Conservation (phyloP, 257 asterid genomes). For the Nicotiana noctiflora region DNA sequence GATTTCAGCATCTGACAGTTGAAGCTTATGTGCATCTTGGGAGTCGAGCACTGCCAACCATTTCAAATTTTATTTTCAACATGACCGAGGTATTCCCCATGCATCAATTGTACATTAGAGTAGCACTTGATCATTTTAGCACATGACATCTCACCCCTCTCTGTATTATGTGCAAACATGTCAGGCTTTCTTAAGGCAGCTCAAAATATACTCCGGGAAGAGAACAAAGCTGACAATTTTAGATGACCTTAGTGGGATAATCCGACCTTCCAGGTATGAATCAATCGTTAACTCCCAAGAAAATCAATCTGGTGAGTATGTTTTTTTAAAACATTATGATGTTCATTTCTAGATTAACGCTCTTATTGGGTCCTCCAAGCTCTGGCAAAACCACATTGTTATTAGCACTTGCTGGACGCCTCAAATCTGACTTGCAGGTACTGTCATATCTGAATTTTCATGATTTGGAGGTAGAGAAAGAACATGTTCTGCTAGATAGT, state of each 20-base stretch:
- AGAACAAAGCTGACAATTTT: conserved; percentile 62
- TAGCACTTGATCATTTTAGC: not conserved
- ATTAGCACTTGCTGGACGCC: conserved; percentile 86
- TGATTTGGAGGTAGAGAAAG: not conserved
- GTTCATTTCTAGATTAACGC: conserved; percentile 58
- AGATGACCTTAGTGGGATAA: conserved; percentile 78
- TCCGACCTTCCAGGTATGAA: conserved; percentile 88
- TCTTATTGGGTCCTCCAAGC: conserved; percentile 93
- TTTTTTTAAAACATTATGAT: conserved; percentile 11
- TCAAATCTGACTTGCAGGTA: conserved; percentile 85
- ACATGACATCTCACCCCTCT: conserved; percentile 18
- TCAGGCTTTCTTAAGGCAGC: conserved; percentile 67
- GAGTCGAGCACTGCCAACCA: conserved; percentile 92
- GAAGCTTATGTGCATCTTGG: conserved; percentile 75
- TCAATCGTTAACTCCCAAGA: conserved; percentile 6
- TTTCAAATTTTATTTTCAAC: conserved; percentile 78
- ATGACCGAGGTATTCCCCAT: conserved; percentile 61
- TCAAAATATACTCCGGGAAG: conserved; percentile 54
- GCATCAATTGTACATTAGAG: not conserved
- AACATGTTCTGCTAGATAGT: not conserved
- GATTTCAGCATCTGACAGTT: conserved; percentile 65
- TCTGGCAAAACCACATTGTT: conserved; percentile 93
- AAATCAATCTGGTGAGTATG: conserved; percentile 13
- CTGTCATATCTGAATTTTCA: not conserved
- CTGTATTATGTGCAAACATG: conserved; percentile 8